Base-by-base conservation (phyloP, 805 yeast genomes). In the Metschnikowia noctiluminum region DNA sequence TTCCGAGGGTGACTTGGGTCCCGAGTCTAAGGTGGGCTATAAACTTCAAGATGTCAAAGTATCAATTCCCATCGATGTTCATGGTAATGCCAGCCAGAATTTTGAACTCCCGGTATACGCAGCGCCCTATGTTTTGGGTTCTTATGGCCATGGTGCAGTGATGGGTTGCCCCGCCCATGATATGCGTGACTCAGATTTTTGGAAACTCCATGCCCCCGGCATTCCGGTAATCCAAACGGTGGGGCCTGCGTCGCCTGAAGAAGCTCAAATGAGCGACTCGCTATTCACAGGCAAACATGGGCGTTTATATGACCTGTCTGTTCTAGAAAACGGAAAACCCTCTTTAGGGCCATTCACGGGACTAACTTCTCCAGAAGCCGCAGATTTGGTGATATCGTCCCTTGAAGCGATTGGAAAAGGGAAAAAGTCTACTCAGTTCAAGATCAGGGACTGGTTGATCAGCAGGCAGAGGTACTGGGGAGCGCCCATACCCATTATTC, bases 131-230 rank as follows among this genome's bases (percentile, higher is more conserved):
- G 98, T 92, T 0, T 63, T 92, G 34, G 82, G 87, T 4, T 70
- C 78, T 3, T 92, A 92, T 62, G 97, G 97, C 0, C 81, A 81
- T 48, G 96, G 97, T 36, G 96, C 96, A 0, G 98, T 92, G 0
- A 92, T 94, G 98, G 99, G 99, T 1, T 89, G 95, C 59, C 99
- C 99, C 2, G 96, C 87, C 0, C 97, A 91, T 64, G 98, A 94
- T 65, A 71, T 73, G 40, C 77, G 98, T 52, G 99, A 94, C 61
- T 80, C 62, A 57, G 87, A 76, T 7, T 92, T 94, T 62, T 92
- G 97, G 97, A 57, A 62, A 3, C 60, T 69, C 39, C 87, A 87
- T 61, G 74, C 72, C 59, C 85, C 86, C 0, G 60, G 62, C 0
- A 47, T 60, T 2, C 70, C 75, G 2, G 63, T 77, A 0, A 54